These are phyloP conservation scores for Crassisporium funariophilum DNA, from an alignment of 768 basidiomycete species.

Conservation along the genomic window DNA sequence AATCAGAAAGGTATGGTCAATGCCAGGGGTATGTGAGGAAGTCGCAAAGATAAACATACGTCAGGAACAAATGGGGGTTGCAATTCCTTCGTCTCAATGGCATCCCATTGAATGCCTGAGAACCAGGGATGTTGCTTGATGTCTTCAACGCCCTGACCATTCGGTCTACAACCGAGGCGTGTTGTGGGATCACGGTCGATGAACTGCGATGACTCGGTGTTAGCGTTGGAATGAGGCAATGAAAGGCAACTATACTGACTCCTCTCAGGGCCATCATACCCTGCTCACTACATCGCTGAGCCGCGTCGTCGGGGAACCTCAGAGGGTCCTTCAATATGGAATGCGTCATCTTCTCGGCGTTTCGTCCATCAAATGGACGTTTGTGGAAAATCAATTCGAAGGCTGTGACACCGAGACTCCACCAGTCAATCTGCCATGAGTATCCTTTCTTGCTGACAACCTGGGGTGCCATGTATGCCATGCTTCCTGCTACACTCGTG, in stretches of 20 bases:
- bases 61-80: conserved; percentile 91
- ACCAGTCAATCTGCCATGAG: conserved; percentile 92
- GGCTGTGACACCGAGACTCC: conserved; percentile 89
- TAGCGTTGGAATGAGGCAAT: conserved; percentile 14
- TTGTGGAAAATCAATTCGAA: conserved; percentile 85
- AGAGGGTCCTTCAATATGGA: conserved; percentile 83
- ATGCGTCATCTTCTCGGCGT: conserved; percentile 84
- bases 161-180: conserved; percentile 78
- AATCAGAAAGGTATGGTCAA: conserved; percentile 13
- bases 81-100: conserved; percentile 65
- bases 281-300: conserved; percentile 60
- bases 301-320: conserved; percentile 71
- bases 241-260: conserved; percentile 47
- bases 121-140: conserved; percentile 89
- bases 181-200: conserved; percentile 79
- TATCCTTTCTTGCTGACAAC: conserved; percentile 92
- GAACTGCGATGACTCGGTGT: conserved; percentile 51
- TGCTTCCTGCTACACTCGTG: conserved; percentile 94
- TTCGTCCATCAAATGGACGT: conserved; percentile 91
- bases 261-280: conserved; percentile 66
- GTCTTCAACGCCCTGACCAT: conserved; percentile 73
- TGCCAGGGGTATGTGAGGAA: conserved; percentile 4
- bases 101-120: conserved; percentile 76
- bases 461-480: conserved; percentile 99
- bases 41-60: conserved; percentile 47